phyloP scores from a whole-genome alignment of 441 rosid species.

The Theobroma grandiflorum region DNA sequence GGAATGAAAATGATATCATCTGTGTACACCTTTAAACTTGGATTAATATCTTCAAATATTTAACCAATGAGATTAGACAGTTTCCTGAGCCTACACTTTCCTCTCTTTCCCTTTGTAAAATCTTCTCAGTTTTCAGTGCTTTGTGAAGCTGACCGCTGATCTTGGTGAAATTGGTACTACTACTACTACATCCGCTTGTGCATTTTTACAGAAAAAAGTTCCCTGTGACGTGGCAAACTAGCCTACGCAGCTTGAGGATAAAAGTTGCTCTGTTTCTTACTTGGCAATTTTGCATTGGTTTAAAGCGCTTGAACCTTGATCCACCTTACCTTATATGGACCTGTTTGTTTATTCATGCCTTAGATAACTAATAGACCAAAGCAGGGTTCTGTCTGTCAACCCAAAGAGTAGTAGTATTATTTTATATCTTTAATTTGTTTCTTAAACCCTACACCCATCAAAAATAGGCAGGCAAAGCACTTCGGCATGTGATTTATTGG shows the following conservation, averaged over 20 bases:
- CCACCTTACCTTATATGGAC: conserved; percentile 1
- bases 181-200: not conserved
- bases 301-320: not conserved
- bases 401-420: no score
- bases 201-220: not conserved
- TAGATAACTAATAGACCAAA: not conserved
- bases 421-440: no score
- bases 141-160: not conserved
- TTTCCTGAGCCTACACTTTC: not conserved
- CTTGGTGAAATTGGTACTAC: not conserved
- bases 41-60: not conserved
- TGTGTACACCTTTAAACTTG: not conserved
- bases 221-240: conserved; percentile 23
- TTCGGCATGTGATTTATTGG: no score
- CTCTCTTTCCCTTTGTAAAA: not conserved
- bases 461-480: no score
- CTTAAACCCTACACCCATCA: no score
- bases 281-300: conserved; percentile 9
- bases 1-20: not conserved
- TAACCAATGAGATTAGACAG: not conserved
- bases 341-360: not conserved
- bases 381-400: no score
- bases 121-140: not conserved
- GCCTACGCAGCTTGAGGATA: conserved; percentile 20
- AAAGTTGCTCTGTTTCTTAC: not conserved